Evolutionary conservation across 2,329 filamentous ascomycete species (phyloP).

Genomic region (Parascedosporium putredinis): DNA sequence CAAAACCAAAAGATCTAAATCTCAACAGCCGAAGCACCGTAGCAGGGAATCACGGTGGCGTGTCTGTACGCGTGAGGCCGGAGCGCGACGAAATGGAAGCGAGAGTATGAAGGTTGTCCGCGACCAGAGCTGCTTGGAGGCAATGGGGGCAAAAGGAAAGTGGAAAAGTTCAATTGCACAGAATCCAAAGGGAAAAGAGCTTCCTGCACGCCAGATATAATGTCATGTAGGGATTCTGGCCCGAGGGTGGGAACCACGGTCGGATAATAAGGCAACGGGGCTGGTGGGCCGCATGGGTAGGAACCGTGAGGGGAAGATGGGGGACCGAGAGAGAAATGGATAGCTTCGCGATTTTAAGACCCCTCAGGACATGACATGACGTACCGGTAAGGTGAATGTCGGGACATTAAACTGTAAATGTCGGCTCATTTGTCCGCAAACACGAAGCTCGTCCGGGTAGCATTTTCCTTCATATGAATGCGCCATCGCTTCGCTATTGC

Average conservation of each 20-base stretch:
- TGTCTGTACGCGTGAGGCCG: background rate
- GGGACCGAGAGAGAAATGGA: background rate
- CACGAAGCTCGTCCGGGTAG: background rate
- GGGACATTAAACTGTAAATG: constrained; percentile 7
- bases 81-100: background rate
- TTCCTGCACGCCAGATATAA: constrained; percentile 7
- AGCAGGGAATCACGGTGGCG: no score
- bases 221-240: background rate
- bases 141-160: background rate
- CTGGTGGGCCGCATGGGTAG: background rate
- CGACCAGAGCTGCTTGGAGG: background rate
- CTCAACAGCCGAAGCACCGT: no score
- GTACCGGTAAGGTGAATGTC: background rate
- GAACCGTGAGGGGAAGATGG: background rate
- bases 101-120: background rate
- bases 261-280: constrained; percentile 1
- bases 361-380: background rate
- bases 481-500: background rate
- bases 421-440: constrained; percentile 1
- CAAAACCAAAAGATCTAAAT: no score
- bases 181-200: background rate
- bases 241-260: constrained; percentile 1
- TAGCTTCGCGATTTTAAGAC: background rate
- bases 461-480: background rate
- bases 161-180: background rate